These are phyloP conservation scores for Pestalotiopsis sp. DNA, from an alignment of 2,329 filamentous ascomycete species.

Conservation along the genomic window DNA sequence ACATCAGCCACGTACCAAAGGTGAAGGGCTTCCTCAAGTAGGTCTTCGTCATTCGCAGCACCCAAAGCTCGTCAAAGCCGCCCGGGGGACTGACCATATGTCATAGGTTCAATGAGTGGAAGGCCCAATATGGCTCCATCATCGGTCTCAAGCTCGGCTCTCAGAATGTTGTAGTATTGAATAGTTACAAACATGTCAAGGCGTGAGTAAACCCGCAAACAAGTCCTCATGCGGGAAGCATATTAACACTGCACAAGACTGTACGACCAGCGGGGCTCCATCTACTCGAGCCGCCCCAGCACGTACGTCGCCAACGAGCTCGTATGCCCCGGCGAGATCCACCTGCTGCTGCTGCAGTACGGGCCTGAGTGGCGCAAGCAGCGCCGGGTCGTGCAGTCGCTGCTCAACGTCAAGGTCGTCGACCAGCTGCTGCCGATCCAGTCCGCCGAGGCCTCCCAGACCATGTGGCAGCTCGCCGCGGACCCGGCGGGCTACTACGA, in stretches of 20 bases:
- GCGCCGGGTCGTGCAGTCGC: constrained; percentile 1
- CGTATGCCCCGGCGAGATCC: background rate
- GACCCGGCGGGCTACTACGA: constrained; percentile 4
- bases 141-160: constrained; percentile 16
- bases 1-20: constrained; percentile 10
- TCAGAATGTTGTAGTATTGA: constrained; percentile 14
- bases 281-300: constrained; percentile 13
- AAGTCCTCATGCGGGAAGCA: background rate
- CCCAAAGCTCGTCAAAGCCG: no score
- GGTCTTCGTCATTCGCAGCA: background rate
- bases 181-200: constrained; percentile 10
- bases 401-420: constrained; percentile 1
- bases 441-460: constrained; percentile 8
- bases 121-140: constrained; percentile 13
- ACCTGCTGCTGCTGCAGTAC: constrained; percentile 8
- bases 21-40: constrained; percentile 13
- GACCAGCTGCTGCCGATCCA: constrained; percentile 11
- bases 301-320: constrained; percentile 11
- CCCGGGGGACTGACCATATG: background rate
- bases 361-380: constrained; percentile 10
- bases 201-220: background rate
- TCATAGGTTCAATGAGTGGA: background rate
- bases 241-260: constrained; percentile 5
- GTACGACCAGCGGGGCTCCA: constrained; percentile 12
- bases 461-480: constrained; percentile 8